Evolutionary conservation across 805 yeast species (phyloP).

Genomic region (Zygoascus flipseniorum): DNA sequence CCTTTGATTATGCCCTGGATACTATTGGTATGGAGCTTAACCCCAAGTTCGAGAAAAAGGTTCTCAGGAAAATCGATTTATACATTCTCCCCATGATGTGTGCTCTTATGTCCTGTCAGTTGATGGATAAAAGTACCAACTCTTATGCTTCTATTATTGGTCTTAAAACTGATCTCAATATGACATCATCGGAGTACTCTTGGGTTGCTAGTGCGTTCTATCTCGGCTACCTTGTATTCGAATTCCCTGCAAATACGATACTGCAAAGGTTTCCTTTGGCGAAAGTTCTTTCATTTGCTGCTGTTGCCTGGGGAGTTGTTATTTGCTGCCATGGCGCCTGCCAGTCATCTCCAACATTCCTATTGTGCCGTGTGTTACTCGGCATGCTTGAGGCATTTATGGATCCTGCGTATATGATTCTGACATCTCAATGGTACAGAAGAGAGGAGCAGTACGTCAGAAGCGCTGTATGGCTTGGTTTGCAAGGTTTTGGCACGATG

Average conservation of each 20-base stretch:
- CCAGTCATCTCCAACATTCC: constrained; percentile 37
- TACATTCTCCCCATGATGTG: constrained; percentile 44
- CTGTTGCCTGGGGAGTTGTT: constrained; percentile 55
- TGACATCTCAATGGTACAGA: constrained; percentile 46
- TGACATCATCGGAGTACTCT: constrained; percentile 33
- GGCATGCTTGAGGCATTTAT: constrained; percentile 45
- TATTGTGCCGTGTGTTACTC: constrained; percentile 38
- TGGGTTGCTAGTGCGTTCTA: constrained; percentile 57
- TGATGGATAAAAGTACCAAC: constrained; percentile 52
- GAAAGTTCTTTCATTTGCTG: constrained; percentile 39
- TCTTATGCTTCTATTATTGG: constrained; percentile 48
- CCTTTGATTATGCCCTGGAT: neutral
- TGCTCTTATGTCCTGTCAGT: constrained; percentile 42
- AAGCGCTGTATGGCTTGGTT: constrained; percentile 35
- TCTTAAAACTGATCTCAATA: constrained; percentile 35
- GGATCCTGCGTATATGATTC: constrained; percentile 44
- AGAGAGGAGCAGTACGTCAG: constrained; percentile 26
- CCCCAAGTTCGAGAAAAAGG: constrained; percentile 15
- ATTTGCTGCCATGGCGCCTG: constrained; percentile 40
- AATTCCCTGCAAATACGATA: constrained; percentile 38
- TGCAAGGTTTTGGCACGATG: constrained; percentile 37
- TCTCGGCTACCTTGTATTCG: constrained; percentile 55
- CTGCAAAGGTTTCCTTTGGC: constrained; percentile 52
- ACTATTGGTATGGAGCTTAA: neutral
- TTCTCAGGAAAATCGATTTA: constrained; percentile 43